Evolutionary conservation across 768 basidiomycete genomes (phyloP).

Genomic region (Tylopilus vinaceipallidus): DNA sequence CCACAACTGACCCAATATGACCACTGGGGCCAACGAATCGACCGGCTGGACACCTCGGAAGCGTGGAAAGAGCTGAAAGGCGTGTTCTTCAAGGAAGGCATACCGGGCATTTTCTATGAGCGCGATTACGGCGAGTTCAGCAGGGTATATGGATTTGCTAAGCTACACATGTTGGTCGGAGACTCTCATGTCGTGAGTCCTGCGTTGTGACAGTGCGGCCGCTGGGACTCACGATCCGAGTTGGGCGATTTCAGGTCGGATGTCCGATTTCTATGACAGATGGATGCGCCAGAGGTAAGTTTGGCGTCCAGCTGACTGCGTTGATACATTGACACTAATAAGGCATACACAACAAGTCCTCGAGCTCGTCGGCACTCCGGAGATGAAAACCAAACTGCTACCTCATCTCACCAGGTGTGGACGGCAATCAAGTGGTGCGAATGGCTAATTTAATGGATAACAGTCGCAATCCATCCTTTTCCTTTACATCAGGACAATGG

Average conservation of each 20-base stretch:
- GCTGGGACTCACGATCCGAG: not conserved
- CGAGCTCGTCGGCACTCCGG: constrained; percentile 59
- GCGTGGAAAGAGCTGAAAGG: constrained; percentile 71
- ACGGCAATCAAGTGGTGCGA: not conserved
- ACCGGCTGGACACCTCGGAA: constrained; percentile 66
- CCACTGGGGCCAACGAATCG: constrained; percentile 68
- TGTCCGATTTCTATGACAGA: constrained; percentile 83
- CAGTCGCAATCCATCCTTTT: constrained; percentile 59
- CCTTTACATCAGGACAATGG: constrained; percentile 80
- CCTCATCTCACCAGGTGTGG: constrained; percentile 60
- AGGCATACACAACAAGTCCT: constrained; percentile 40
- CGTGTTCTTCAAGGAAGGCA: constrained; percentile 60
- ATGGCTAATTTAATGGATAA: not conserved
- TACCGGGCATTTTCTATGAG: constrained; percentile 67
- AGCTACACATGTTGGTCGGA: constrained; percentile 57
- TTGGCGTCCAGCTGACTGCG: not conserved
- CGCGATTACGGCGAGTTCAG: constrained; percentile 59
- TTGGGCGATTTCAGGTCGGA: constrained; percentile 43
- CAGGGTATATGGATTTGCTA: constrained; percentile 63
- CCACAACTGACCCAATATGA: constrained; percentile 67
- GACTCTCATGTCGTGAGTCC: constrained; percentile 59
- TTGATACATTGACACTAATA: not conserved
- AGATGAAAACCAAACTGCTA: constrained; percentile 57
- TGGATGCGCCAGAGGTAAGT: constrained; percentile 59
- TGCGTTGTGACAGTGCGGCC: not conserved